Evolutionary conservation across 495 filamentous ascomycete genomes (phyloP), one percentile per base, ranked within the genome.

Genomic region (Penicillium odoratum): DNA sequence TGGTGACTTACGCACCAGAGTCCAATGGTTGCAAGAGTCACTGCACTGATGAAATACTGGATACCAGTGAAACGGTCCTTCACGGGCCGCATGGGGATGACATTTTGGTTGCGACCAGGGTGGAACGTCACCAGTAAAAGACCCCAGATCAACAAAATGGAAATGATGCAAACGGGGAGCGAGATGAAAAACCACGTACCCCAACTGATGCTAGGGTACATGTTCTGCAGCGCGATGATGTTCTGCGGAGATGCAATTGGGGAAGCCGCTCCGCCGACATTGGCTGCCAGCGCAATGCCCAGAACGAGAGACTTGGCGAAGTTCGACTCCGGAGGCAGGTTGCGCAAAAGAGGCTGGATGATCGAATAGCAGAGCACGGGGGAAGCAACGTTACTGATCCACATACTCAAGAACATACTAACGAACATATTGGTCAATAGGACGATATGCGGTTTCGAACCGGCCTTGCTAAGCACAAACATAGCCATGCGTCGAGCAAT

Each of bases 351-450:
- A 29, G 94, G 94, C 85, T 93, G 63, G n/a, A 67, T 53, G 59
- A 98, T 98, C 15, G 91, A 95, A 69, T 92, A 98, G 78, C 95
- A 99, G 8, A 99, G 83, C n/a, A 99, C 94, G 0, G 94, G 94
- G 5, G 95, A 93, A 16, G 94, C 94, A 34, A 99, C 94, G 62
- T 99, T 99, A 71, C 90, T 95, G 67, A 99, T 97, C 83, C 95
- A 93, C 94, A 99, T 99, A 62, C 91, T 96, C 36, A 93, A 84
- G 67, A 98, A 93, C 74, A 93, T 93, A 59, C 94, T 94, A 45
- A 99, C 94, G 63, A 96, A 96, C 94, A 99, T 99, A 72, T 92
- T 96, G 28, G 93, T 92, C 26, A 99, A 66, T 11, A 99, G 82
- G 18, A 99, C 92, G 16, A 88, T 89, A 47, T 87, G 80, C 5